Evolutionary conservation across 352 stramenopile species (phyloP), one percentile per base, ranked within the genome.

Genomic region (Phytophthora pini): DNA sequence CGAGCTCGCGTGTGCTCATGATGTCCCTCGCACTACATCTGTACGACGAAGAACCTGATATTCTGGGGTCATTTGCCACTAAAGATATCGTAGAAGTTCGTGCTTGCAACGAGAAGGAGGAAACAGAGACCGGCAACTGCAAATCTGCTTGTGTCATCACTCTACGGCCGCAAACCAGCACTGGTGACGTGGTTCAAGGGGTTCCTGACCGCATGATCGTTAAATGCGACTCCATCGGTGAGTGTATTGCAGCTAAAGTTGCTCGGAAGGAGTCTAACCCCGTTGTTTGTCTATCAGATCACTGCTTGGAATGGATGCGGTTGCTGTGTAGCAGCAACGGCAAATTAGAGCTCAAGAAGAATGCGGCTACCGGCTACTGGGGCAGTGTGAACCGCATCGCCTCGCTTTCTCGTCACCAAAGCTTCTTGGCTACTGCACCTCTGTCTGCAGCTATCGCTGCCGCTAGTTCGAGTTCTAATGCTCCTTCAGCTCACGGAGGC

Each of bases 301-400:
- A 94, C 56, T 94, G 88, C 27, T 71, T 94, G 40, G 84, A 96
- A 64, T 94, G 87, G 88, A 96, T 96, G 88, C 86, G 88, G 5
- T 56, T 96, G 56, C 64, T 96, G 10, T 96, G 88, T 58, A 82
- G 76, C 15, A 92, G 76, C 63, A 94, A 96, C 61, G 82, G 84
- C 61, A 96, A 94, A 68, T 67, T 96, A 7, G 88, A 94, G 51
- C 83, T 96, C 52, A 94, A 94, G 72, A 94, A 94, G 70, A 96
- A 94, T 48, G 88, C 88, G 3, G 86, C 88, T 4, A 96, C 86
- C 0, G 88, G 88, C 1, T 78, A 84, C 46, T 96, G 86, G 86
- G 88, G 88, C 10, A 96, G 86, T 58, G 83, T 96, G 26, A 94
- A 96, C 65, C 84, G 88, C 43, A 87, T 96, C 49, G 87, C 88